A percentile compares a stretch with the other conserved stretches of the same genome.
These are phyloP conservation scores for Phytophthora megakarya DNA, from an alignment of 352 stramenopile species.

Conservation along the genomic window DNA sequence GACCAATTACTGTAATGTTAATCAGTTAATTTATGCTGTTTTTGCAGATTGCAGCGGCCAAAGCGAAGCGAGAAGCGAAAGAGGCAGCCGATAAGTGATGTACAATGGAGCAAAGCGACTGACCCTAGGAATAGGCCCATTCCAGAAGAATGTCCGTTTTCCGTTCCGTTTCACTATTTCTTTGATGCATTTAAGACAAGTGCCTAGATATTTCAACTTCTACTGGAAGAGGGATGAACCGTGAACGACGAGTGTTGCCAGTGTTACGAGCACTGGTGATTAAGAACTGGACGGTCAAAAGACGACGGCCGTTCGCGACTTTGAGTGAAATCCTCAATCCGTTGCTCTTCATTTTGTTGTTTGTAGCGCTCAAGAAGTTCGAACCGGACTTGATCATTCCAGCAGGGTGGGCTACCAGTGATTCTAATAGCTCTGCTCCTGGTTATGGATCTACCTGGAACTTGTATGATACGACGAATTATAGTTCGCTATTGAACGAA, in stretches of 20 bases:
- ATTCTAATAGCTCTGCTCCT: conserved; percentile 39
- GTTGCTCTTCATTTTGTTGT: conserved; percentile 74
- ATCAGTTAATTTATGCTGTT: conserved; percentile 3
- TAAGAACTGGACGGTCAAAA: conserved; percentile 84
- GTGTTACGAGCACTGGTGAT: conserved; percentile 52
- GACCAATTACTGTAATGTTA: not conserved
- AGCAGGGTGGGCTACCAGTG: conserved; percentile 47
- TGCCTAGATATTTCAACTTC: not conserved
- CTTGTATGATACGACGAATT: conserved; percentile 41
- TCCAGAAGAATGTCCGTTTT: conserved; percentile 22
- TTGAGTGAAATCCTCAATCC: conserved; percentile 71
- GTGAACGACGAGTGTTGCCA: not conserved
- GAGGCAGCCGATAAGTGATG: conserved; percentile 16
- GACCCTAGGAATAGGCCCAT: conserved; percentile 18
- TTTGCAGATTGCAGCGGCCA: conserved; percentile 72
- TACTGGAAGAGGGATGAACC: conserved; percentile 1
- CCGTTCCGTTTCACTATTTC: conserved; percentile 19
- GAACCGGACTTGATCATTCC: conserved; percentile 54
- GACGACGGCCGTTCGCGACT: conserved; percentile 63
- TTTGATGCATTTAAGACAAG: too few relatives aligned
- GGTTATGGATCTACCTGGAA: conserved; percentile 46
- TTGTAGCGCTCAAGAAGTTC: conserved; percentile 67
- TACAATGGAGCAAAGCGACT: not conserved
- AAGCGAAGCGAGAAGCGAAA: conserved; percentile 74
- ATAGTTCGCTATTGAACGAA: conserved; percentile 18